phyloP scores from a whole-genome alignment of 148 eudicot genomes.

The Beta vulgaris region DNA sequence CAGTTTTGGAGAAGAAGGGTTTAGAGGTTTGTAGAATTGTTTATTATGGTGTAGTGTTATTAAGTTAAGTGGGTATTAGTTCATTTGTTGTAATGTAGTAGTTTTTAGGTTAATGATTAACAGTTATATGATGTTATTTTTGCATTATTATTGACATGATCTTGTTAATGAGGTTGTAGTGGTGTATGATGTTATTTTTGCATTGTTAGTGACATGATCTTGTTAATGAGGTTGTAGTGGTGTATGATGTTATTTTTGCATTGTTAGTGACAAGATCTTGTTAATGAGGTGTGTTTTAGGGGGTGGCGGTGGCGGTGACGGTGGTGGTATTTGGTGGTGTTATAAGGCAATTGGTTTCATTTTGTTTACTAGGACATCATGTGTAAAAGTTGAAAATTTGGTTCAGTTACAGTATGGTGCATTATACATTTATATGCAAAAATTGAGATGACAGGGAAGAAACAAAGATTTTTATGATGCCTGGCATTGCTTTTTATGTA shows the following conservation, averaged over 20 bases:
- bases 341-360: background rate
- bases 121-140: background rate
- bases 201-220: background rate
- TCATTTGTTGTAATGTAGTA: background rate
- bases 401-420: background rate
- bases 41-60: background rate
- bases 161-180: background rate
- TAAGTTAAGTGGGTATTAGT: background rate
- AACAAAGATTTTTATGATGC: background rate
- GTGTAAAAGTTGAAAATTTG: background rate
- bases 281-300: background rate
- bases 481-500: no score
- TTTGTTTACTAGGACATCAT: background rate
- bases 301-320: no score
- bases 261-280: background rate
- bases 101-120: slow-evolving; percentile 21
- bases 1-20: background rate
- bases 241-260: no score
- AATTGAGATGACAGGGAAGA: background rate
- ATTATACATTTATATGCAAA: background rate
- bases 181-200: no score
- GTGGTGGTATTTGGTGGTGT: no score
- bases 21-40: background rate
- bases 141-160: background rate
- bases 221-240: background rate